These are phyloP conservation scores for Yamadazyma oceani DNA, from an alignment of 1,139 yeast genomes.

Conservation along the genomic window DNA sequence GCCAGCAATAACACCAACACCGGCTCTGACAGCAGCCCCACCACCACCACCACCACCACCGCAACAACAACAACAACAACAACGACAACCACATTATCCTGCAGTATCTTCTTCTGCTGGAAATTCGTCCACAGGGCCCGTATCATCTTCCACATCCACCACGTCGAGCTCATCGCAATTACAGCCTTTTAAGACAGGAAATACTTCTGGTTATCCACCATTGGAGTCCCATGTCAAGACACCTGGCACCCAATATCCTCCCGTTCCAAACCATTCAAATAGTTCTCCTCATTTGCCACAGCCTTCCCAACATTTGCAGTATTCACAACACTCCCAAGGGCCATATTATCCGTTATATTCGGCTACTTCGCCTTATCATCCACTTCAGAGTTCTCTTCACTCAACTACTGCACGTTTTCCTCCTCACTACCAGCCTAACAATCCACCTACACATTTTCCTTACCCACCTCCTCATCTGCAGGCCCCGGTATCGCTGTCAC, in stretches of 20 bases:
- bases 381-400: background rate
- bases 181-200: background rate
- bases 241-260: background rate
- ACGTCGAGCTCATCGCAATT: background rate
- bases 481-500: background rate
- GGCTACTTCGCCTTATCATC: background rate
- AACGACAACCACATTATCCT: too few species aligned
- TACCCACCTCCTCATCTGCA: background rate
- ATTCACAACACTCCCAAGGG: background rate
- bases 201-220: background rate
- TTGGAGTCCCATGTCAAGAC: background rate
- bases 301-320: too few species aligned
- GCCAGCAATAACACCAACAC: background rate
- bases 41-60: too few species aligned
- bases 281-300: too few species aligned
- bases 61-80: too few species aligned
- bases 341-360: background rate
- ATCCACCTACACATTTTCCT: background rate
- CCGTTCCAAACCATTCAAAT: too few species aligned
- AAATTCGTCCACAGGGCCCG: too few species aligned
- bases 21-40: too few species aligned
- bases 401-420: background rate
- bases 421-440: background rate
- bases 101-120: too few species aligned
- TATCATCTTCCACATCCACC: too few species aligned